Evolutionary conservation across 306 rosid genomes (phyloP).

Genomic region (Sicyos edulis): DNA sequence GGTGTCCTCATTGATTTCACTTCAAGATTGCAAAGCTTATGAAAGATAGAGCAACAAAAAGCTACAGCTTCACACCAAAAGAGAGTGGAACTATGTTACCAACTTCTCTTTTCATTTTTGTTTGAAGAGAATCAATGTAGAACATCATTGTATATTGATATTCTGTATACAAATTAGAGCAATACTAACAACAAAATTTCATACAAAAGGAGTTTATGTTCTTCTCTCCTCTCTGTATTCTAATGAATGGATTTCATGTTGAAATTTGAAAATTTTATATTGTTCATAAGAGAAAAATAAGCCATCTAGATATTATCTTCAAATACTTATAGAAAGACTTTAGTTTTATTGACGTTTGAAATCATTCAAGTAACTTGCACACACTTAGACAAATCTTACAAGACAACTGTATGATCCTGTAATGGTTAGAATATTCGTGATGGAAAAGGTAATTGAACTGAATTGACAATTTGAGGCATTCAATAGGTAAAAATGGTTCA

Average conservation of each 20-base stretch:
- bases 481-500: background rate
- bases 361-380: background rate
- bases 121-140: slow-evolving; percentile 8
- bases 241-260: background rate
- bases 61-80: background rate
- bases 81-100: background rate
- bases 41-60: slow-evolving; percentile 6
- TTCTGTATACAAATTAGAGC: background rate
- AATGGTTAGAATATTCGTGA: background rate
- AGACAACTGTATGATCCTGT: background rate
- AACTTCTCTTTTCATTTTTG: slow-evolving; percentile 16
- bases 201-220: too few relatives aligned
- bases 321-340: too few relatives aligned
- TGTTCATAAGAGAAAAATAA: background rate
- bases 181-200: background rate
- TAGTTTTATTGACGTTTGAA: too few relatives aligned
- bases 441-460: background rate
- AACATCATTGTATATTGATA: background rate
- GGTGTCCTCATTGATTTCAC: slow-evolving; percentile 30
- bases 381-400: background rate
- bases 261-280: background rate
- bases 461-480: background rate
- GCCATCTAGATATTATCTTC: background rate
- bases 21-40: slow-evolving; percentile 18
- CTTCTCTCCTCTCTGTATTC: too few relatives aligned